Evolutionary conservation across 106 monocot genomes (phyloP).

Genomic region (Vanilla planifolia): DNA sequence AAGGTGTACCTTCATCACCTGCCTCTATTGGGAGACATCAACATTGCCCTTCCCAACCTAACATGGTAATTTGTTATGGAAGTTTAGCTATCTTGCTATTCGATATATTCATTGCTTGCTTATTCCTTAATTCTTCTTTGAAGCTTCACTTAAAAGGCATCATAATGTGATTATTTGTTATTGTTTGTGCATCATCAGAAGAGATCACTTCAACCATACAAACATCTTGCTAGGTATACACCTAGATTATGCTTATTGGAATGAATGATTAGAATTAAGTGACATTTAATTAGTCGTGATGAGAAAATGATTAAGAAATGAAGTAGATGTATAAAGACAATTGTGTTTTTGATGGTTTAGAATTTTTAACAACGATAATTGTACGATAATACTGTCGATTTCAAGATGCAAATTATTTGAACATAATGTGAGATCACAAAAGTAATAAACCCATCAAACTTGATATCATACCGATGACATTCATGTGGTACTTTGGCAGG

Average conservation of each 20-base stretch:
- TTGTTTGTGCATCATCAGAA: neutral
- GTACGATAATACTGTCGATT: no score
- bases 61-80: conserved; percentile 32
- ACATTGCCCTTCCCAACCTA: conserved; percentile 35
- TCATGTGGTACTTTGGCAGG: neutral
- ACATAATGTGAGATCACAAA: no score
- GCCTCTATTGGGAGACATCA: conserved; percentile 30
- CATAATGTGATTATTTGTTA: neutral
- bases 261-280: no score
- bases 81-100: neutral
- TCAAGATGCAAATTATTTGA: no score
- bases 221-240: neutral
- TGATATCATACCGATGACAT: neutral
- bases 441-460: no score
- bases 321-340: no score
- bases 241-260: no score
- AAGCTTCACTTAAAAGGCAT: neutral
- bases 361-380: no score
- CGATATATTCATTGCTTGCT: neutral
- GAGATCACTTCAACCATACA: neutral
- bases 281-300: no score
- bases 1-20: conserved; percentile 51
- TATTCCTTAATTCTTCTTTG: neutral
- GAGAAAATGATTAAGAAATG: no score
- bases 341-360: no score